These are phyloP conservation scores for Melastoma candidum DNA, from an alignment of 441 rosid genomes.

Conservation along the genomic window DNA sequence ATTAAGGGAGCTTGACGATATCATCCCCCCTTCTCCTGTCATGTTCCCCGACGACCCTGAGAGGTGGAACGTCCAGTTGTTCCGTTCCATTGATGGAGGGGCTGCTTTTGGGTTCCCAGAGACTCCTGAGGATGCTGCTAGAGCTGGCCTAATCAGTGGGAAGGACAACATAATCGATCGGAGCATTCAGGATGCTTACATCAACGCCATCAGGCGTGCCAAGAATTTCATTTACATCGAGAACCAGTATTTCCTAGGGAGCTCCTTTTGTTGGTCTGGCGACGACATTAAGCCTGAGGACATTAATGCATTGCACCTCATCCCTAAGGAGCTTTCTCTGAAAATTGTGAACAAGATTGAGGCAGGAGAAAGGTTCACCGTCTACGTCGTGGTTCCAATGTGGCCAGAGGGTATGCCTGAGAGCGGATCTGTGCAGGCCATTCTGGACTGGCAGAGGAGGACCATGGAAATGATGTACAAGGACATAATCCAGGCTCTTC, in stretches of 20 bases:
- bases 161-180: conserved; percentile 94
- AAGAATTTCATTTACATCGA: conserved; percentile 86
- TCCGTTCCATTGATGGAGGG: conserved; percentile 96
- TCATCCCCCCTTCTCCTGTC: conserved; percentile 90
- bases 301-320: conserved; percentile 68
- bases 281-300: conserved; percentile 87
- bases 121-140: conserved; percentile 89
- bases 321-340: conserved; percentile 89
- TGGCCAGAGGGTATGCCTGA: conserved; percentile 99
- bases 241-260: conserved; percentile 95
- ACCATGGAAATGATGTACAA: conserved; percentile 99
- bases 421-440: conserved; percentile 91
- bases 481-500: conserved; percentile 66
- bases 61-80: conserved; percentile 83
- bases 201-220: conserved; percentile 88
- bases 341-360: conserved; percentile 92
- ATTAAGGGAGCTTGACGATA: conserved; percentile 64
- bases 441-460: conserved; percentile 94
- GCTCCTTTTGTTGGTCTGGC: conserved; percentile 73
- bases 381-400: conserved; percentile 88
- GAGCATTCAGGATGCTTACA: conserved; percentile 93
- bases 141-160: conserved; percentile 91
- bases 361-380: conserved; percentile 83
- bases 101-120: conserved; percentile 97
- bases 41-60: conserved; percentile 73